Evolutionary conservation across 345 rosid species (phyloP), one percentile per base, ranked within the genome.

Genomic region (Cardiospermum halicacabum): DNA sequence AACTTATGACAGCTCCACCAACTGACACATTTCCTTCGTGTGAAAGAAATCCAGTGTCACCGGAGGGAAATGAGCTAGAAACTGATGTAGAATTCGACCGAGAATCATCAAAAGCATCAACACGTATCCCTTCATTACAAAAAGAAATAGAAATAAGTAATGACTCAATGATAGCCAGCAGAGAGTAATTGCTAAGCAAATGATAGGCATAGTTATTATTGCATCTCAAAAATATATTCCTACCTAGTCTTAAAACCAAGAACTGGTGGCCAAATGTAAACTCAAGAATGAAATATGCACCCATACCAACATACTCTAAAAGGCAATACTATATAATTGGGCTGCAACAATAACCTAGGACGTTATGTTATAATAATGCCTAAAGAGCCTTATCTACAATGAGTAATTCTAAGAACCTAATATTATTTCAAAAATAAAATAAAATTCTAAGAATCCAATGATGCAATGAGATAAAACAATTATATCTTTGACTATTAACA

Each of bases 71-170:
- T 50, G 86, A 68, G 75, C 77, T 75, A 74, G 85, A 76, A 62
- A 77, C 58, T n/a, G 89, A 77, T 39, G 85, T 53, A 65, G 72
- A 75, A 81, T 67, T 91, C 62, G 80, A 68, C 68, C 85, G 86
- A 51, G 88, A 78, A 77, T 89, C 97, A 72, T 94, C 97, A 74
- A 76, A 77, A 61, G 74, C 66, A 70, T 91, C 97, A 72, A 82
- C 84, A 37, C 81, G 85, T 66, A 77, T 69, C 50, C 99, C 99
- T 94, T 75, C 39, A 74, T 22, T 65, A 16, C 32, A 72, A 59
- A 32, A 32, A 40, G 54, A 72, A 25, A 66, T 60, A 39, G 54
- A 62, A 58, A 64, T 62, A 72, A 19, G 28, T 70, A 65, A 53
- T 66, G 51, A 54, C 32, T 64, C 27, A 37, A 24, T 30, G 51